phyloP scores from a whole-genome alignment of 305 asterid species.

The Rubia occidens region DNA sequence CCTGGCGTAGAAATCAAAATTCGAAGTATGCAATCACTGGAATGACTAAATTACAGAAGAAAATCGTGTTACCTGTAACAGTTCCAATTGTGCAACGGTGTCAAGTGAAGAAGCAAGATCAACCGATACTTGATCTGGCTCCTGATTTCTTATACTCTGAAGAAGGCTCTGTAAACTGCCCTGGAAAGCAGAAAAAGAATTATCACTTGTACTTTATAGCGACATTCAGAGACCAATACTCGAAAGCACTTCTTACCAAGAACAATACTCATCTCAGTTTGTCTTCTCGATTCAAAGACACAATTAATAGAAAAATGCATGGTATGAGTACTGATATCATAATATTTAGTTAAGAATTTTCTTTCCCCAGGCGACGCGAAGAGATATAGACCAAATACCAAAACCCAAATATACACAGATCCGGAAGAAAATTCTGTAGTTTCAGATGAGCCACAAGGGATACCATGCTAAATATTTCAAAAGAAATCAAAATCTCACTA shows the following conservation, averaged over 20 bases:
- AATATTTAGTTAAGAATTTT: background rate
- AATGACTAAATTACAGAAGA: constrained; percentile 1
- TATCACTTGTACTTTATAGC: background rate
- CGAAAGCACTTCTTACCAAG: background rate
- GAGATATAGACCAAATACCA: background rate
- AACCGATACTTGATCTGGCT: constrained; percentile 71
- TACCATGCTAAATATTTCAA: background rate
- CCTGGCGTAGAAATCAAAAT: constrained; percentile 2
- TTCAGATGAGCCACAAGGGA: background rate
- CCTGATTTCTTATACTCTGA: constrained; percentile 58
- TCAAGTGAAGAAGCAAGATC: constrained; percentile 78
- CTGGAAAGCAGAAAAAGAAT: constrained; percentile 31
- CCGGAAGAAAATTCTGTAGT: background rate
- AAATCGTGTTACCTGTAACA: constrained; percentile 62
- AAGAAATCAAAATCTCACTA: constrained; percentile 2
- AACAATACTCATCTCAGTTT: background rate
- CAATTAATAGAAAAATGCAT: background rate
- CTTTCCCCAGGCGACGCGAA: background rate
- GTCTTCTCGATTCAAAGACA: background rate
- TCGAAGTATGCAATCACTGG: constrained; percentile 8
- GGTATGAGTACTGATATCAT: background rate
- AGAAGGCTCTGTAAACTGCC: constrained; percentile 76
- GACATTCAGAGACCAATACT: background rate
- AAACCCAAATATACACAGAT: background rate
- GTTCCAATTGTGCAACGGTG: constrained; percentile 72